These are phyloP conservation scores for Pseudomonodictys pantanalensis DNA, from an alignment of 495 filamentous ascomycete species.

Conservation along the genomic window DNA sequence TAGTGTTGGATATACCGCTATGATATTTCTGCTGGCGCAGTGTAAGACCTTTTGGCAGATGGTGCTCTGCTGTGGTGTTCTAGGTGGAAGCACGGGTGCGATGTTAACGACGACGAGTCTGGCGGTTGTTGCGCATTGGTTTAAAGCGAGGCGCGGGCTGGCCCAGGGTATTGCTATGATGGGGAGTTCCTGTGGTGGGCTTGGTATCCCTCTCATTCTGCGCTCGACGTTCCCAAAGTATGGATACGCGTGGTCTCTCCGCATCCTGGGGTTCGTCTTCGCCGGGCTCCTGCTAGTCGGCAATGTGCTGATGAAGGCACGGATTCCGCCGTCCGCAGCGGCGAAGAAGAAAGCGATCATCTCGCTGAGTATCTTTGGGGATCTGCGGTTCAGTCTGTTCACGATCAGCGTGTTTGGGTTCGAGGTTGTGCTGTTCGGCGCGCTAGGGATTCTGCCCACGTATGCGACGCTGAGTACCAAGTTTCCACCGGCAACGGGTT, in stretches of 20 bases:
- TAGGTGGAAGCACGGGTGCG: conserved; percentile 35
- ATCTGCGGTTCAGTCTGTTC: conserved; percentile 20
- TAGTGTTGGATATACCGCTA: conserved; percentile 60
- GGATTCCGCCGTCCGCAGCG: conserved; percentile 51
- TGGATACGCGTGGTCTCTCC: conserved; percentile 74
- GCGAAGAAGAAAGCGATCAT: conserved; percentile 32
- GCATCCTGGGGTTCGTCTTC: conserved; percentile 66
- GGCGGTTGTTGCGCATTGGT: conserved; percentile 60
- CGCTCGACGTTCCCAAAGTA: conserved; percentile 58
- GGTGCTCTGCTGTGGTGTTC: conserved; percentile 56
- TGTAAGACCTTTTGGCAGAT: conserved; percentile 64
- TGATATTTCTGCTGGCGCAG: conserved; percentile 68
- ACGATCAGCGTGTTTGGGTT: conserved; percentile 37
- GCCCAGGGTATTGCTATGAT: conserved; percentile 66
- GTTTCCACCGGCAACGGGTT: conserved; percentile 21
- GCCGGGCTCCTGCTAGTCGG: conserved; percentile 59
- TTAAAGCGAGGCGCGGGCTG: conserved; percentile 59
- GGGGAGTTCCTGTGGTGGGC: conserved; percentile 65
- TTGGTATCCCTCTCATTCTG: conserved; percentile 70
- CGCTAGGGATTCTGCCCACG: conserved; percentile 49
- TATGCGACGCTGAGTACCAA: conserved; percentile 40
- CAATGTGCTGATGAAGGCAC: conserved; percentile 62
- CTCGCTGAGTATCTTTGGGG: conserved; percentile 19
- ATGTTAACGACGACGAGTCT: conserved; percentile 58
- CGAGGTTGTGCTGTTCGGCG: conserved; percentile 54